Percentiles rank a stretch among this genome's conserved stretches.
These are phyloP conservation scores for Myxozyma monticola DNA, from an alignment of 805 yeast species.

Conservation along the genomic window DNA sequence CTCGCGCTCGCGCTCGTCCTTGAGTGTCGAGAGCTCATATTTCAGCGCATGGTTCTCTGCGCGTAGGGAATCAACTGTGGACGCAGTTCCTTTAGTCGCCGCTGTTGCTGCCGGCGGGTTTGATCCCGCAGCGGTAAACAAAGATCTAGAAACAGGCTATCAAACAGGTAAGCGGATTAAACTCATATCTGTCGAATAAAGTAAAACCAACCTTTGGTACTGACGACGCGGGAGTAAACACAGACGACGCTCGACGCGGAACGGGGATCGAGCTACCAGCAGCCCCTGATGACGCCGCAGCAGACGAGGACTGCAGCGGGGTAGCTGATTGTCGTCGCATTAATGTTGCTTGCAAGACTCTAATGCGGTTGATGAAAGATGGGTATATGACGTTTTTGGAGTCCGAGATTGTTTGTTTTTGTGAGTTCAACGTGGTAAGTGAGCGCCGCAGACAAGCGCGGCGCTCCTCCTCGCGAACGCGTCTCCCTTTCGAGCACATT, in stretches of 20 bases:
- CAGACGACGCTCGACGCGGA: slow-evolving; percentile 21
- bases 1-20: slow-evolving; percentile 44
- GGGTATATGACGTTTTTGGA: too few relatives aligned
- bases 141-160: slow-evolving; percentile 15
- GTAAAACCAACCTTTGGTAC: slow-evolving; percentile 2
- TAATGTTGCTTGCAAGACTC: background rate
- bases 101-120: background rate
- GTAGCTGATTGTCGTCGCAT: slow-evolving; percentile 12
- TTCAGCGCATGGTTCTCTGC: slow-evolving; percentile 34
- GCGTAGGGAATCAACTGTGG: slow-evolving; percentile 19
- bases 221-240: slow-evolving; percentile 11
- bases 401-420: too few relatives aligned
- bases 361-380: too few relatives aligned
- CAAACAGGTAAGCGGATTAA: background rate
- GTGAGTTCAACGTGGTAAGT: too few relatives aligned
- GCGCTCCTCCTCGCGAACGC: too few relatives aligned
- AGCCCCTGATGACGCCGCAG: background rate
- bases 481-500: too few relatives aligned
- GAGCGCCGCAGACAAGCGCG: too few relatives aligned
- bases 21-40: slow-evolving; percentile 43
- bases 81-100: background rate
- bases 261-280: slow-evolving; percentile 25
- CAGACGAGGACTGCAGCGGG: slow-evolving; percentile 4
- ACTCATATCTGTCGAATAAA: background rate
- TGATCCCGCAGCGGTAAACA: slow-evolving; percentile 1